Percentiles rank a stretch among this genome's conserved stretches.
Conservation (phyloP, 352 stramenopile genomes). For the Phytopythium aichiense region DNA sequence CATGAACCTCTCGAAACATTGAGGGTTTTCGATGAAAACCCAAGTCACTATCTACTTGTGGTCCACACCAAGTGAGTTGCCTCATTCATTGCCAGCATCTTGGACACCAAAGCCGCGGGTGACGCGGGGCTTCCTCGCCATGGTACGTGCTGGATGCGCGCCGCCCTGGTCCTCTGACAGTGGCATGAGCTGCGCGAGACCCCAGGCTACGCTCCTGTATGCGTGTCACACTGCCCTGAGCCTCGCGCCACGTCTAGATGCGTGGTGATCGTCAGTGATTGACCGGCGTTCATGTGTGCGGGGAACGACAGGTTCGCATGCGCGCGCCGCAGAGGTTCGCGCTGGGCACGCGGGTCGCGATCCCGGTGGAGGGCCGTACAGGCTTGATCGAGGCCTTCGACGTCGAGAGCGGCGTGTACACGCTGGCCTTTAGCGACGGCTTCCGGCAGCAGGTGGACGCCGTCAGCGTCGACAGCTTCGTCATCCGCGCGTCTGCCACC, state of each 20-base stretch:
- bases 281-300: not conserved
- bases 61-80: too few relatives aligned
- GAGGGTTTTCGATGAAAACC: too few relatives aligned
- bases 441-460: slow-evolving; percentile 32
- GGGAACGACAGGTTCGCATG: slow-evolving; percentile 25
- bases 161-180: not conserved
- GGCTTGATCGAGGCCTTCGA: slow-evolving; percentile 48
- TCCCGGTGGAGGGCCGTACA: slow-evolving; percentile 55
- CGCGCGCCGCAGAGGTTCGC: slow-evolving; percentile 33
- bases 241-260: not conserved
- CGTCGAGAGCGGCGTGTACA: slow-evolving; percentile 34
- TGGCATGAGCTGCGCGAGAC: not conserved
- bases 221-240: not conserved
- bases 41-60: too few relatives aligned
- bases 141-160: not conserved
- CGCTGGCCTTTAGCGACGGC: slow-evolving; percentile 48
- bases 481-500: slow-evolving; percentile 25
- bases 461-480: slow-evolving; percentile 24
- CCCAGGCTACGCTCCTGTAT: not conserved
- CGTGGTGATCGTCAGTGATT: not conserved
- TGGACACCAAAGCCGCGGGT: too few relatives aligned
- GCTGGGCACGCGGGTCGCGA: slow-evolving; percentile 49
- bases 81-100: too few relatives aligned
- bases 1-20: too few relatives aligned
- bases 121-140: not conserved